Base-by-base conservation (phyloP, 768 basidiomycete genomes). In the Collybia sordida region DNA sequence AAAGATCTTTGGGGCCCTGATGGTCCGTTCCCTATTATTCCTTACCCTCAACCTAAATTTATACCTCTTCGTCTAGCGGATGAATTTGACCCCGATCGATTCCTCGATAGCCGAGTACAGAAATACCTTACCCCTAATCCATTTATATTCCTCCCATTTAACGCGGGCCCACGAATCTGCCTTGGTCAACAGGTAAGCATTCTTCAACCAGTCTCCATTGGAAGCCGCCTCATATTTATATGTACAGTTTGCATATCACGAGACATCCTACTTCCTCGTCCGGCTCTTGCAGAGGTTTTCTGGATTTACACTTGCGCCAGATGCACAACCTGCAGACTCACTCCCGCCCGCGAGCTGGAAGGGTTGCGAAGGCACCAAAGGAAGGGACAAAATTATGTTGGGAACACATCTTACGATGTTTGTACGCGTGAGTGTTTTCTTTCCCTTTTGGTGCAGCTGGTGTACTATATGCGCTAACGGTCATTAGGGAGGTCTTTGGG, bases 111-210 rank as follows among this genome's bases (percentile, higher is more conserved):
- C 8, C 71, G 85, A 24, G 55, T 81, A 6, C 71, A 73, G 48
- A 77, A 75, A 55, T 81, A 81, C 50, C 67, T 84, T 17, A 70
- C 68, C 0, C 72, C 75, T 1, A 85, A 85, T 52, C 83, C 84
- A 1, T 85, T 79, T 70, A 86, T 88, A 52, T 87, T 86, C 63
- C 65, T 81, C 4, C 84, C 85, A 0, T 86, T 86, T 68, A 85
- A 85, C 50, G 83, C 82, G 0, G 85, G 82, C 1, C 85, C 84
- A 4, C 71, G 85, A 8, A 81, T 83, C 52, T 86, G 85, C 48
- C 71, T 84, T 7, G 85, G 73, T 24, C 72, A 75, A 58, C 72
- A 74, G 62, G 73, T 72, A 24, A 38, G 37, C 31, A 19, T 4
- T n/a, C 41, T 44, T 42, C 23, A 45, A 25, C 15, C 37, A 47